Evolutionary conservation across 495 filamentous ascomycete species (phyloP), one percentile per base, ranked within the genome.

Genomic region (Cryomyces antarcticus): DNA sequence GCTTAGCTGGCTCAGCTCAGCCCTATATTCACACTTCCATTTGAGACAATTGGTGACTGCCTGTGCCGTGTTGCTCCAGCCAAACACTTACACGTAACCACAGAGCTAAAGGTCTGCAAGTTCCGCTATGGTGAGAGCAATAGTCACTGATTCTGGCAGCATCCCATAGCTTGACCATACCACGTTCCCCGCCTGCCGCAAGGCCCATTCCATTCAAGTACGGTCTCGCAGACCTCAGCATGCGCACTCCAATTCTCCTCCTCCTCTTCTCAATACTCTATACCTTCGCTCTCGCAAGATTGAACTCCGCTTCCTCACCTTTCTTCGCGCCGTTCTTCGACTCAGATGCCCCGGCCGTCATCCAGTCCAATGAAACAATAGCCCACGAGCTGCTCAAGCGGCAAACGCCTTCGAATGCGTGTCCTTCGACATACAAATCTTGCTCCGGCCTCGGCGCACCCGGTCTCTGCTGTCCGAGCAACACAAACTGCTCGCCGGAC

Each of bases 401-500:
- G 29, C 50, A 55, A 43, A 29, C 30, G 11, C 27, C 17, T 1
- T 38, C 39, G 41, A 24, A 24, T 33, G 38, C 38, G 46, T 78
- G 74, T 48, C 70, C 71, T 6, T 48, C 48, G 29, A 63, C 63
- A 33, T 75, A 70, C 51, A 63, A 61, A 39, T 49, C 59, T 24
- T 78, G 75, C 56, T 57, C 60, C 7, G 63, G 62, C 36, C 49
- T 70, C 39, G 67, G 62, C 37, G 61, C 68, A 34, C 57, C 65
- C 5, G 60, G 59, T 30, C 62, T 71, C 49, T 82, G 77, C 57
- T 82, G 77, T 51, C 54, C 49, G 28, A 45, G 59, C 24, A 64
- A 62, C 36, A 63, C 70, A 9, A 60, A 60, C 31, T 82, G 77
- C 53, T 67, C 72, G 13, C 57, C 60, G 28, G 77, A 82, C 52